These are phyloP conservation scores for Gamarada debralockiae DNA, from an alignment of 495 filamentous ascomycete genomes.

Conservation along the genomic window DNA sequence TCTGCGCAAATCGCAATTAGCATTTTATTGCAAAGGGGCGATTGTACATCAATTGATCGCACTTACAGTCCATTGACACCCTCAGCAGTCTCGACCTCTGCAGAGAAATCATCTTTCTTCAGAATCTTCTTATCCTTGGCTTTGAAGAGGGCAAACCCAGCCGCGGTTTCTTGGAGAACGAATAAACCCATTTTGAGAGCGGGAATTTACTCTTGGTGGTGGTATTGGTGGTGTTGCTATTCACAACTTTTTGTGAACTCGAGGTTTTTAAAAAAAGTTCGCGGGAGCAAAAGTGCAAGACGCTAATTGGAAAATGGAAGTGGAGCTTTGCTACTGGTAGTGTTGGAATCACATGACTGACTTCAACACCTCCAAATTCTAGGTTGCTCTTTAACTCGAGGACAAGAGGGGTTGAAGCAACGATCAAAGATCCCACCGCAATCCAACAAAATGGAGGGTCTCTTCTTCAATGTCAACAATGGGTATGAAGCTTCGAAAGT, in stretches of 20 bases:
- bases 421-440: conserved; percentile 1
- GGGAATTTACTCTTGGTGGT: conserved; percentile 9
- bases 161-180: conserved; percentile 87
- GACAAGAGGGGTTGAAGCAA: conserved; percentile 4
- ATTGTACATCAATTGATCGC: conserved; percentile 13
- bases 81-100: conserved; percentile 75
- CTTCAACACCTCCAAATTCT: background rate
- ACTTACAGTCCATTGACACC: conserved; percentile 83
- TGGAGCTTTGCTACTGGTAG: background rate
- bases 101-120: conserved; percentile 71
- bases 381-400: background rate
- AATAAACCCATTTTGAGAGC: conserved; percentile 65
- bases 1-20: conserved; percentile 38
- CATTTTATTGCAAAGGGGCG: background rate
- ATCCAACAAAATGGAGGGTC: conserved; percentile 72
- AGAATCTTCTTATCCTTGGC: conserved; percentile 97
- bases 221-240: conserved; percentile 6
- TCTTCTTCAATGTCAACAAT: conserved; percentile 94
- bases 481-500: conserved; percentile 53
- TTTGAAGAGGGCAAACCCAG: conserved; percentile 97
- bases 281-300: conserved; percentile 7
- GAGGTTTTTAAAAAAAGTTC: conserved; percentile 15
- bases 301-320: conserved; percentile 14
- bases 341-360: no score
- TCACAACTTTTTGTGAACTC: conserved; percentile 9